Evolutionary conservation across 1,284 basidiomycete species (phyloP).

Genomic region (Bjerkandera adusta): DNA sequence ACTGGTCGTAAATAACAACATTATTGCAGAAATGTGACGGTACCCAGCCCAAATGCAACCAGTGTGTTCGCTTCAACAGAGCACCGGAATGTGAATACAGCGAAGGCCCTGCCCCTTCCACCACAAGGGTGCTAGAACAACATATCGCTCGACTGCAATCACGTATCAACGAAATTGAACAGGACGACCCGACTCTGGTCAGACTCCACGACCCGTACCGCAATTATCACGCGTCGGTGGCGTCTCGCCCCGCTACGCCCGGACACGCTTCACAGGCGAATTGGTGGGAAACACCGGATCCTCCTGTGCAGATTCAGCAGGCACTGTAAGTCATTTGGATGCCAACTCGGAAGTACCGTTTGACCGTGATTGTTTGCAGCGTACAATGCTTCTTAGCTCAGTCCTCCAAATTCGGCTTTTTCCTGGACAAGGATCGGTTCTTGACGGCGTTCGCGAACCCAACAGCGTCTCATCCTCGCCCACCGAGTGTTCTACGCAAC

Average conservation of each 20-base stretch:
- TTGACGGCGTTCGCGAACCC: slow-evolving; percentile 17
- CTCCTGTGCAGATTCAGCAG: slow-evolving; percentile 14
- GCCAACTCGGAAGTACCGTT: background rate
- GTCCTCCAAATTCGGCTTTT: slow-evolving; percentile 33
- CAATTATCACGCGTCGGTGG: background rate
- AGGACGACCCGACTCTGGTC: slow-evolving; percentile 18
- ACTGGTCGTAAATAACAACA: background rate
- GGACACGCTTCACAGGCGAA: slow-evolving; percentile 5
- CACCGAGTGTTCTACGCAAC: slow-evolving; percentile 16
- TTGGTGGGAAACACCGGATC: slow-evolving; percentile 21
- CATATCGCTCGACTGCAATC: slow-evolving; percentile 17
- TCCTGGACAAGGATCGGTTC: slow-evolving; percentile 32
- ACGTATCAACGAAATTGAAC: slow-evolving; percentile 18
- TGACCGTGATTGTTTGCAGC: slow-evolving; percentile 19
- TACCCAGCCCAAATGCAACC: slow-evolving; percentile 18
- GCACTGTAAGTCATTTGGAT: slow-evolving; percentile 13
- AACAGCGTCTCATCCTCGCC: slow-evolving; percentile 19
- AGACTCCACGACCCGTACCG: slow-evolving; percentile 16
- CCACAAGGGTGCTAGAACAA: slow-evolving; percentile 17
- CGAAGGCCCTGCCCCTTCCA: slow-evolving; percentile 15
- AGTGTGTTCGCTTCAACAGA: slow-evolving; percentile 24
- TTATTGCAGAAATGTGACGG: slow-evolving; percentile 18
- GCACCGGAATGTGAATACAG: slow-evolving; percentile 18
- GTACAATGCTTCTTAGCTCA: slow-evolving; percentile 33
- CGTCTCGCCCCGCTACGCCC: slow-evolving; percentile 19